Evolutionary conservation across 2,329 filamentous ascomycete genomes (phyloP).

Genomic region (Plenodomus biglobosus): DNA sequence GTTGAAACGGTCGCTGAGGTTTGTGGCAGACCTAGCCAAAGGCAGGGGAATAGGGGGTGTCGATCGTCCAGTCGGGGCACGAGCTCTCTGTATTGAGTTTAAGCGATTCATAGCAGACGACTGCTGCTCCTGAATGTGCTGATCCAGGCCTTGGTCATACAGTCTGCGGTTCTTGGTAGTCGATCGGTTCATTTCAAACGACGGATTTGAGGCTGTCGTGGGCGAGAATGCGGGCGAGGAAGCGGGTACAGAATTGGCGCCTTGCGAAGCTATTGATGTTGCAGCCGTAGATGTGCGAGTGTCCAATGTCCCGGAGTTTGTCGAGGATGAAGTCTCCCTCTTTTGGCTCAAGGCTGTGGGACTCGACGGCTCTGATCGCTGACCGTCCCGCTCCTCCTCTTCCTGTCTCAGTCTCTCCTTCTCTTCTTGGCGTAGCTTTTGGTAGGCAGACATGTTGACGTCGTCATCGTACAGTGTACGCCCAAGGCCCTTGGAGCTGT

Average conservation of each 20-base stretch:
- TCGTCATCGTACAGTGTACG: constrained; percentile 84
- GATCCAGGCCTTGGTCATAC: constrained; percentile 80
- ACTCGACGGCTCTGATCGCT: constrained; percentile 51
- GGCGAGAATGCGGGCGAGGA: constrained; percentile 33
- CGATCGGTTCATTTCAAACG: constrained; percentile 59
- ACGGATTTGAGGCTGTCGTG: constrained; percentile 28
- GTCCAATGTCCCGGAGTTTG: constrained; percentile 69
- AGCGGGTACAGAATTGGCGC: constrained; percentile 40
- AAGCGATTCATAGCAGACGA: constrained; percentile 74
- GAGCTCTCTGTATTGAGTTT: constrained; percentile 71
- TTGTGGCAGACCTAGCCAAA: constrained; percentile 51
- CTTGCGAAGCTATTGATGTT: constrained; percentile 81
- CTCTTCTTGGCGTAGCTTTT: constrained; percentile 65
- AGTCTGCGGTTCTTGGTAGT: constrained; percentile 72
- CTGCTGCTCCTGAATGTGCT: constrained; percentile 80
- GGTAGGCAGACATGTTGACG: constrained; percentile 78
- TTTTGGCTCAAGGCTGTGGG: constrained; percentile 67
- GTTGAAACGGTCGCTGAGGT: constrained; percentile 50
- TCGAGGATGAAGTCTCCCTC: constrained; percentile 82
- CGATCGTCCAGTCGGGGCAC: constrained; percentile 52
- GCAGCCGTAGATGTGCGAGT: constrained; percentile 78
- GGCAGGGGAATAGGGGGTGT: constrained; percentile 50
- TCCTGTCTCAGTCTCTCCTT: constrained; percentile 47
- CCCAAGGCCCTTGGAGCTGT: constrained; percentile 50
- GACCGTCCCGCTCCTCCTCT: constrained; percentile 42